Conservation (phyloP, 2,329 filamentous ascomycete species). For the Cordyceps cateniannulata region DNA sequence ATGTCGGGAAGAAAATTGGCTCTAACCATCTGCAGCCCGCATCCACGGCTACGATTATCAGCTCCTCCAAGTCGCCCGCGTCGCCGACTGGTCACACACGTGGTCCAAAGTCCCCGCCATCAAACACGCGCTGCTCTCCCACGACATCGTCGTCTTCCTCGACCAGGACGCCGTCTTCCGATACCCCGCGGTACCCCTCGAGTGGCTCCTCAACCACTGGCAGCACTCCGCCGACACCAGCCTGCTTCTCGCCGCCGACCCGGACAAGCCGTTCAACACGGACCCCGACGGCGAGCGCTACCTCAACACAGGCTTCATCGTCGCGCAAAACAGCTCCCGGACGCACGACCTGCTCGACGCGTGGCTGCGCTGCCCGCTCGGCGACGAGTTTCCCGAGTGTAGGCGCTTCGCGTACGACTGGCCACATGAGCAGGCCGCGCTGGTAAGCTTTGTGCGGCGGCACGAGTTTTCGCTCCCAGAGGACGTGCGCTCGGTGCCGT, state of each 20-base stretch:
- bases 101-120: constrained; percentile 39
- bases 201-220: constrained; percentile 44
- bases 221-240: constrained; percentile 32
- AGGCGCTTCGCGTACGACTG: constrained; percentile 1
- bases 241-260: constrained; percentile 40
- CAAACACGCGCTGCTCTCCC: constrained; percentile 29
- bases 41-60: constrained; percentile 46
- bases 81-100: constrained; percentile 35
- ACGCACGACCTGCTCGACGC: constrained; percentile 14
- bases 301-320: constrained; percentile 38
- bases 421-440: constrained; percentile 6
- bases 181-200: constrained; percentile 36
- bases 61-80: constrained; percentile 35
- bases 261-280: constrained; percentile 30
- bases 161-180: constrained; percentile 38
- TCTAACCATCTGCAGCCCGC: not conserved
- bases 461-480: not conserved
- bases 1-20: not conserved
- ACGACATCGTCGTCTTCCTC: constrained; percentile 37
- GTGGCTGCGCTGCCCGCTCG: constrained; percentile 5
- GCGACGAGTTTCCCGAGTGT: not conserved
- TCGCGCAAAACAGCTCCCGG: constrained; percentile 26
- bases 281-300: constrained; percentile 28
- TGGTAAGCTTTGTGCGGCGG: not conserved
- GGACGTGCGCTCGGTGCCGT: not conserved